A percentile compares a stretch with the other conserved stretches of the same genome.
Evolutionary conservation across 306 rosid genomes (phyloP).

Genomic region (Castanospermum australe): DNA sequence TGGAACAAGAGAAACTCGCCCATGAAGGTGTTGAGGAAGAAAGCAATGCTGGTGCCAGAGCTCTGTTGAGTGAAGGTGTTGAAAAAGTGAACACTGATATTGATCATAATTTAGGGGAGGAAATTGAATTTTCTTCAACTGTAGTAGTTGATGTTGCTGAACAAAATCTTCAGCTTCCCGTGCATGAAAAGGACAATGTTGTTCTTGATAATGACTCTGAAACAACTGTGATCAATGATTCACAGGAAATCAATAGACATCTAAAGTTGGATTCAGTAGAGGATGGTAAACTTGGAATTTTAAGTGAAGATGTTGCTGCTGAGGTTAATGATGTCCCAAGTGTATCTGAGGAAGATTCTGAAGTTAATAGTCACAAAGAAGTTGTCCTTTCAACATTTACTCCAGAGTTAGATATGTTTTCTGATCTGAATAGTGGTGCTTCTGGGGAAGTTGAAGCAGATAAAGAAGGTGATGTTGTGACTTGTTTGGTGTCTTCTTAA

Average conservation of each 20-base stretch:
- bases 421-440: constrained; percentile 16
- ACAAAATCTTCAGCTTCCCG: constrained; percentile 6
- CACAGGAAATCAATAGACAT: neutral
- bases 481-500: constrained; percentile 26
- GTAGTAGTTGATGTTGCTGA: constrained; percentile 32
- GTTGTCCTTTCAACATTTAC: constrained; percentile 11
- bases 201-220: constrained; percentile 17
- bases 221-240: constrained; percentile 20
- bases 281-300: constrained; percentile 13
- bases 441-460: constrained; percentile 34
- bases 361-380: constrained; percentile 14
- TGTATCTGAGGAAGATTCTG: constrained; percentile 19
- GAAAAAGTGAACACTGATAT: constrained; percentile 18
- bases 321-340: constrained; percentile 14
- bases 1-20: constrained; percentile 20
- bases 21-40: constrained; percentile 26
- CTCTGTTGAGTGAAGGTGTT: constrained; percentile 31
- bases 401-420: neutral
- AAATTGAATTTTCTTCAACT: constrained; percentile 26
- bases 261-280: constrained; percentile 29
- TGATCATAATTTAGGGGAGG: constrained; percentile 28
- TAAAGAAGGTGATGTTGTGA: constrained; percentile 35
- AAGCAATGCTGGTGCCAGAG: constrained; percentile 7
- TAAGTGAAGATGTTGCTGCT: constrained; percentile 17
- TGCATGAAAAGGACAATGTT: constrained; percentile 20